Evolutionary conservation across 2,329 filamentous ascomycete species (phyloP), one percentile per base, ranked within the genome.

Genomic region (Alternaria sp.): DNA sequence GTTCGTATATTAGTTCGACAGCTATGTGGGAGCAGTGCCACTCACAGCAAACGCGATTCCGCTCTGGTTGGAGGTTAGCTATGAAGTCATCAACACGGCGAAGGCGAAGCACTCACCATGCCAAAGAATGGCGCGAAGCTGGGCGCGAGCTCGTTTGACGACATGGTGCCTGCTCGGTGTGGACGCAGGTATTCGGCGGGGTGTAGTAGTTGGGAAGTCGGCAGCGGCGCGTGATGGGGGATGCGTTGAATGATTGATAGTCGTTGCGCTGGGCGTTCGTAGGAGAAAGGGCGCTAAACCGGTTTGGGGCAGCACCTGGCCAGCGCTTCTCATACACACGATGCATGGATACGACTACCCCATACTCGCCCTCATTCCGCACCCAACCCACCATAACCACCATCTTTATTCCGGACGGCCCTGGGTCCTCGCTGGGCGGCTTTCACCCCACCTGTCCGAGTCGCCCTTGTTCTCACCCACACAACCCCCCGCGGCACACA

Each of bases 81-180:
- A 69, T 69, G 65, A 71, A 67, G 61, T 59, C 67, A 71, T 71
- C 54, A 48, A 22, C 36, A 52, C 43, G 36, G 46, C 51, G 54
- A 24, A 42, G 39, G 46, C 51, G 54, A 24, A 56, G 49, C 61
- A 82, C 89, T 81, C 84, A 93, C 91, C 91, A 94, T 93, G 84
- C 92, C 92, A 78, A 94, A 86, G 84, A 94, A 95, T 72, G 91
- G 91, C 82, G 92, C 92, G 78, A 94, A 94, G 81, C 91, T 91
- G 72, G 92, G 92, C 61, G 89, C 84, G 64, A 70, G 59, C 52
- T 66, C 63, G 30, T 72, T 64, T 18, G 63, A 66, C 53, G 65
- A 65, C 68, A 72, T 72, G 61, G 4, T 65, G 66, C 42, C 49
- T 63, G 51, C 30, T 36, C 12, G 47, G 39, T 30, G 18, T 24